Conservation (phyloP, 108 stramenopile genomes). For the Cylindrotheca closterium region DNA sequence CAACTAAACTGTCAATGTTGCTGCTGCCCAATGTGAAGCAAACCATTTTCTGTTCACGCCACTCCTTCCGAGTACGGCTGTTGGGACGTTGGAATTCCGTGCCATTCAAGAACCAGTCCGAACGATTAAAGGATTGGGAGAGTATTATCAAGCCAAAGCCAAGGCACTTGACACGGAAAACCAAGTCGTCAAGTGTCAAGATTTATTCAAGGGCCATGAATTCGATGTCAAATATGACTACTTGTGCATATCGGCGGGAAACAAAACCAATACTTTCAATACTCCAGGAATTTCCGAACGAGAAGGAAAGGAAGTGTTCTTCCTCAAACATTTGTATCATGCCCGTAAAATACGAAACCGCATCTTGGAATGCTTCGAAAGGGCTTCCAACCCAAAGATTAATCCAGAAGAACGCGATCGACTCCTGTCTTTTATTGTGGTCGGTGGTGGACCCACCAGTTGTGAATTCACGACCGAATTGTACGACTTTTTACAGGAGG, state of each 20-base stretch:
- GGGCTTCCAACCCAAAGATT: slow-evolving; percentile 80
- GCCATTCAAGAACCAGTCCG: slow-evolving; percentile 95
- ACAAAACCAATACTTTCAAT: slow-evolving; percentile 79
- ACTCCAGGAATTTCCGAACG: slow-evolving; percentile 19
- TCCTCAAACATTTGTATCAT: slow-evolving; percentile 95
- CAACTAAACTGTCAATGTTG: no score
- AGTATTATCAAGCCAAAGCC: slow-evolving; percentile 87
- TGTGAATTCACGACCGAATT: slow-evolving; percentile 96
- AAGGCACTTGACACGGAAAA: slow-evolving; percentile 56
- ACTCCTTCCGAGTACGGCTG: slow-evolving; percentile 90
- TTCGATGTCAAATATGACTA: slow-evolving; percentile 89
- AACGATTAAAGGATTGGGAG: slow-evolving; percentile 45
- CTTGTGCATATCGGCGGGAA: slow-evolving; percentile 86
- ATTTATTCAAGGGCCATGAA: slow-evolving; percentile 45
- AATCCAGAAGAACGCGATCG: slow-evolving; percentile 67
- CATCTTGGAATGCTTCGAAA: slow-evolving; percentile 95
- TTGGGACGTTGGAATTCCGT: slow-evolving; percentile 96
- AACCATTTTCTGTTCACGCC: slow-evolving; percentile 98
- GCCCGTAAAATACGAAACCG: slow-evolving; percentile 92
- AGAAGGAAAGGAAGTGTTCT: slow-evolving; percentile 86
- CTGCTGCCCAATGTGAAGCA: no score
- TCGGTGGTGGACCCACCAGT: slow-evolving; percentile 96
- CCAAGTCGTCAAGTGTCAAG: slow-evolving; percentile 61
- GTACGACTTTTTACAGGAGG: slow-evolving; percentile 87
- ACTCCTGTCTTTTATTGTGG: slow-evolving; percentile 94